Conservation (phyloP, 495 filamentous ascomycete species). For the Geopyxis carbonaria region DNA sequence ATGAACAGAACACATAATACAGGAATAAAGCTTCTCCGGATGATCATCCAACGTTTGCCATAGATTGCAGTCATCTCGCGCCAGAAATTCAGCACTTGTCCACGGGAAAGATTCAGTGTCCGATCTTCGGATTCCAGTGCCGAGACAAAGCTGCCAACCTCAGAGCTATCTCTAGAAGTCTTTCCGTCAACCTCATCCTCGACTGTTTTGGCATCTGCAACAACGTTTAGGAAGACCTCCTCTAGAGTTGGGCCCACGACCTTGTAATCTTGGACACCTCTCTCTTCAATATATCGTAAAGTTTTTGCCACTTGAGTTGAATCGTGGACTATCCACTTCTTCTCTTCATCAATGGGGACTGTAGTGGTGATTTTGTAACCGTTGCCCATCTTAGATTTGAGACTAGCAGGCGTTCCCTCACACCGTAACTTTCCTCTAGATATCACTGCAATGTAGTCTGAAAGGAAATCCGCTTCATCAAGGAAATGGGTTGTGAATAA, state of each 20-base stretch:
- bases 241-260: conserved; percentile 74
- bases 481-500: conserved; percentile 75
- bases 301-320: conserved; percentile 46
- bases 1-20: too few relatives aligned
- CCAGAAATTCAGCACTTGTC: too few relatives aligned
- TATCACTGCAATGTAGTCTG: conserved; percentile 61
- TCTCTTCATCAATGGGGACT: conserved; percentile 43
- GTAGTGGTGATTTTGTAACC: conserved; percentile 62
- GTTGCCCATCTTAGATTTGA: conserved; percentile 50
- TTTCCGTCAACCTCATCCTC: conserved; percentile 3
- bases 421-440: conserved; percentile 55
- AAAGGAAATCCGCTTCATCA: conserved; percentile 59
- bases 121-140: too few relatives aligned
- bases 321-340: conserved; percentile 46
- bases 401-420: conserved; percentile 54
- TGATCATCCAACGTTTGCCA: too few relatives aligned
- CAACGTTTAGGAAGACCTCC: conserved; percentile 69
- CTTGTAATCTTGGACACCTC: conserved; percentile 49
- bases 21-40: too few relatives aligned
- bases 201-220: conserved; percentile 41
- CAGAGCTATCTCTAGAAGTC: conserved; percentile 4
- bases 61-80: conserved; percentile 26
- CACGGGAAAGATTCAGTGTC: too few relatives aligned
- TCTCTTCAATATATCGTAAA: conserved; percentile 44
- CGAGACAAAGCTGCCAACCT: conserved; percentile 12